Base-by-base conservation (phyloP, 129 eudicot genomes). In the Tagetes erecta region DNA sequence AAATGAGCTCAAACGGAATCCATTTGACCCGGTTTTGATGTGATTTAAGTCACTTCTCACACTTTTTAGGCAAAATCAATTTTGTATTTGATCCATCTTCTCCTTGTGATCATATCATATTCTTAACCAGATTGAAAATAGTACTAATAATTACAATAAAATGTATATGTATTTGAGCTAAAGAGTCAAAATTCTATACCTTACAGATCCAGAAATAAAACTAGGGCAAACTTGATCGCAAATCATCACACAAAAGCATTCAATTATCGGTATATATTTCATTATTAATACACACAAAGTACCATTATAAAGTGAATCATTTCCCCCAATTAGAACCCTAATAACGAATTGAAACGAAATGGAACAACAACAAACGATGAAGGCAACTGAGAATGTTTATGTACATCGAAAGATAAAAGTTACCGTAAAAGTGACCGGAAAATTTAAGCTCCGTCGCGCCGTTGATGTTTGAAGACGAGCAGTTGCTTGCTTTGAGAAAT, bases 391-490 rank as follows among this genome's bases (percentile, higher is more conserved):
- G 33, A 3, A 55, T 39, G 40, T 8, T 12, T 39, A 40, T 2
- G 11, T 4, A 27, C 3, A 56, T 1, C n/a, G 13, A 59, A 33
- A 40, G 13, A 27, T 2, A 41, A 40, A 6, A 20, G 0, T 10
- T 72, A 72, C 76, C 67, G 40, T 40, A 39, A 27, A 9, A 1
- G 53, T 71, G 14, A 31, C n/a, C 55, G 76, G 64, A 70, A 42
- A 55, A 39, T 20, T 0, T 4, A 11, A 40, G 45, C 53, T 4
- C 67, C 67, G 39, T 11, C 45, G 44, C 39, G 76, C 39, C 76
- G 76, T 30, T 7, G 41, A 40, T 71, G 66, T 27, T 71, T 11
- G 76, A 40, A 55, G 65, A 39, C 36, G 47, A 37, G 1, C 73
- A 59, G 65, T 9, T 9, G 46, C 60, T 37, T 49, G 45, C 27